A percentile compares a stretch with the other conserved stretches of the same genome.
Evolutionary conservation across 2,329 filamentous ascomycete genomes (phyloP).

Genomic region (Diplocarpon rosae): DNA sequence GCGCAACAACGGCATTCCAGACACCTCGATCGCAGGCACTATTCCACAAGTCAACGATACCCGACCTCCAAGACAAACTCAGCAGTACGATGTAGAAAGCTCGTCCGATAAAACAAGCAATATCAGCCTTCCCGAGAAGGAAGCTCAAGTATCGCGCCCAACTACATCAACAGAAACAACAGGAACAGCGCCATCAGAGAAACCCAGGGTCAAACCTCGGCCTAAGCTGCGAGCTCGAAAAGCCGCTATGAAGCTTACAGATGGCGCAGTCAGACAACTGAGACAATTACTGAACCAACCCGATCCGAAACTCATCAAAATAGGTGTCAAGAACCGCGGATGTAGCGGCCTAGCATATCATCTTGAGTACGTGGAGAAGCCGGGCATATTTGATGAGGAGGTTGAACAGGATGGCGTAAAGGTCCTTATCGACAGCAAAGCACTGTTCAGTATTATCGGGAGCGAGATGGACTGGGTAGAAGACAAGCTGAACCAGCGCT

Average conservation of each 20-base stretch:
- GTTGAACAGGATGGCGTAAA: constrained; percentile 95
- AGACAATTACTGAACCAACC: constrained; percentile 69
- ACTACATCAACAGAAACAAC: constrained; percentile 12
- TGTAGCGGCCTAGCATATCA: constrained; percentile 92
- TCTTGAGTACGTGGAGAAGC: constrained; percentile 88
- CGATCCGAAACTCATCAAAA: constrained; percentile 83
- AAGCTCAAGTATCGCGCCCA: constrained; percentile 56
- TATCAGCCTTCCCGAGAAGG: constrained; percentile 45
- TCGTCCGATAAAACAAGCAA: constrained; percentile 26
- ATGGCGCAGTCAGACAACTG: constrained; percentile 69
- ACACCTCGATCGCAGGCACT: constrained; percentile 48
- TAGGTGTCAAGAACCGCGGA: constrained; percentile 86
- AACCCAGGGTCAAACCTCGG: constrained; percentile 38
- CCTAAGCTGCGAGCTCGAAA: constrained; percentile 71
- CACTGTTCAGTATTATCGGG: constrained; percentile 93
- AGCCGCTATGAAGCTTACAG: constrained; percentile 79
- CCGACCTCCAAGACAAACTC: constrained; percentile 33
- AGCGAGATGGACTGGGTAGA: constrained; percentile 99
- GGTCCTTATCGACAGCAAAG: constrained; percentile 94
- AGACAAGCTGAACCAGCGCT: constrained; percentile 84
- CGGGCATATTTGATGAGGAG: constrained; percentile 76
- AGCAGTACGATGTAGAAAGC: constrained; percentile 23
- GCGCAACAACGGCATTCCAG: constrained; percentile 45
- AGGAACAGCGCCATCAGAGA: constrained; percentile 25
- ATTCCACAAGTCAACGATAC: constrained; percentile 33